phyloP scores from a whole-genome alignment of 768 basidiomycete species.

The Strobilomyces echinocephalus region DNA sequence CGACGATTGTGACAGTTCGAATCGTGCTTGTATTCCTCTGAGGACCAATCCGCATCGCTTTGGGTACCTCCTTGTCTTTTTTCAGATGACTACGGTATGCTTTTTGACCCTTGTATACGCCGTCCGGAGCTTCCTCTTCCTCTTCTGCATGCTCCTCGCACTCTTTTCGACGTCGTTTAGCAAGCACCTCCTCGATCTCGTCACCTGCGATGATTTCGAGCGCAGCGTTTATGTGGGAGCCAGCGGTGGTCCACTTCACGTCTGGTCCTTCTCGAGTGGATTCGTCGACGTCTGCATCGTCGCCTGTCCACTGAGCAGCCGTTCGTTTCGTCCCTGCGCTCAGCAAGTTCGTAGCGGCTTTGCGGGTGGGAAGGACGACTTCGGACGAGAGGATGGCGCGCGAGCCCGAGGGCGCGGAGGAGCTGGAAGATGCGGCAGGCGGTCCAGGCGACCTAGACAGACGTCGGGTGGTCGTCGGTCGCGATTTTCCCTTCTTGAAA shows the following conservation, averaged over 20 bases:
- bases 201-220: conserved; percentile 80
- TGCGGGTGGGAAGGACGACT: conserved; percentile 76
- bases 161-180: conserved; percentile 61
- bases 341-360: conserved; percentile 62
- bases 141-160: conserved; percentile 47
- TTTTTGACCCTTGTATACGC: conserved; percentile 79
- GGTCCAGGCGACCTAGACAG: conserved; percentile 60
- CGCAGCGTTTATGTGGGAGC: conserved; percentile 69
- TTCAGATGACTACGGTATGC: conserved; percentile 78
- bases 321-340: conserved; percentile 72
- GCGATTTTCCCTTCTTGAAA: conserved; percentile 80
- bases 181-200: conserved; percentile 70
- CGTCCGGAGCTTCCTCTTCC: conserved; percentile 61
- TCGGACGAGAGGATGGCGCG: conserved; percentile 39
- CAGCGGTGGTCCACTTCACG: conserved; percentile 73
- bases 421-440: conserved; percentile 19
- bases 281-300: conserved; percentile 45
- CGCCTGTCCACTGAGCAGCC: conserved; percentile 43
- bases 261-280: conserved; percentile 45
- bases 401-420: conserved; percentile 28
- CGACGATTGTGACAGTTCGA: conserved; percentile 88
- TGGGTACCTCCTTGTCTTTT: conserved; percentile 79
- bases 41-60: conserved; percentile 81
- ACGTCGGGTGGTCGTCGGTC: conserved; percentile 72
- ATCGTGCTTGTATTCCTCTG: conserved; percentile 77